Evolutionary conservation across 306 rosid species (phyloP), one percentile per base, ranked within the genome.

Genomic region (Cucumis sativus): DNA sequence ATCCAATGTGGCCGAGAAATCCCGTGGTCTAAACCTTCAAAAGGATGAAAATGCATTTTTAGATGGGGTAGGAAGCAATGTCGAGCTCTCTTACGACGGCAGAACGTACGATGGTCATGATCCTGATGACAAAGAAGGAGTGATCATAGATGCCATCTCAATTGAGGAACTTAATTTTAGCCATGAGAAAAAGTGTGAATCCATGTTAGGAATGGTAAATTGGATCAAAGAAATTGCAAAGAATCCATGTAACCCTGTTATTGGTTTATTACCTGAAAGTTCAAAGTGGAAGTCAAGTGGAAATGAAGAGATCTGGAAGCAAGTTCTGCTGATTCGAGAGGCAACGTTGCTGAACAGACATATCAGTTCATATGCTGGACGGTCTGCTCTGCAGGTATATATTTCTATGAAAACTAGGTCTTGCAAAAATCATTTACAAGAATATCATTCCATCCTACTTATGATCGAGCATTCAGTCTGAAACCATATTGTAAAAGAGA

Each of bases 311-410:
- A 62, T 49, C 25, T 95, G 95, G 97, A 90, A 86, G 85, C 88
- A 82, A 83, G 87, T 85, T 74, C 80, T 95, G 86, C 65, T 79
- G 78, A 87, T 85, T 77, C 87, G 98, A 33, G 92, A 87, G 80
- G 89, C 84, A 16, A 83, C 51, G 21, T 87, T 80, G 61, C 40
- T 75, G 79, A 88, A 84, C 56, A 85, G 86, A 61, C 80, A 81
- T 49, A 43, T 58, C 43, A 82, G 82, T 69, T 76, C 83, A 4
- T 80, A 86, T 77, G 77, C 77, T 10, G 90, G 86, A 65, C 89
- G 81, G 23, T 74, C 33, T 17, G 78, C 11, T 77, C 87, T 87
- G 90, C 87, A 87, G 99, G 99, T 28, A 28, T 95, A 85, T 60
- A 59, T 61, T 57, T 61, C 69, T 75, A 56, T 15, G 39, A 76